Conservation (phyloP, 2,329 filamentous ascomycete species). For the Aureobasidium sp. region DNA sequence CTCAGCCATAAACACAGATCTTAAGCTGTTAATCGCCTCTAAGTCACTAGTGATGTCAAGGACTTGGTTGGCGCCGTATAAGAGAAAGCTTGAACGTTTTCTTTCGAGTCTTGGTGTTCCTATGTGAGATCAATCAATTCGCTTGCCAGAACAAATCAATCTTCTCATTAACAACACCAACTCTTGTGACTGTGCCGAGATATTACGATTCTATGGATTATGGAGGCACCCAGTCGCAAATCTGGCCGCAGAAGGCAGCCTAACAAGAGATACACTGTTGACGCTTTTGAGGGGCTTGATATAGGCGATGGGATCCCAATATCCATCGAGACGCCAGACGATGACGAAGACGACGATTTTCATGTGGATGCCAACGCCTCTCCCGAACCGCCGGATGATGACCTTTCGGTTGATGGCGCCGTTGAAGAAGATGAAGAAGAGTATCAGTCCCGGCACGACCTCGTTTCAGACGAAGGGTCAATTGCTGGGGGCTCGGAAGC, state of each 20-base stretch:
- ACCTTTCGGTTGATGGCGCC: slow-evolving; percentile 2
- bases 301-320: slow-evolving; percentile 25
- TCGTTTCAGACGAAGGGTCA: slow-evolving; percentile 26
- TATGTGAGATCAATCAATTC: not conserved
- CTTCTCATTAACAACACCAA: not conserved
- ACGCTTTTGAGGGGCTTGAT: slow-evolving; percentile 31
- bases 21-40: not conserved
- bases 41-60: not conserved
- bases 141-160: not conserved
- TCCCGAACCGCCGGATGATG: slow-evolving; percentile 20
- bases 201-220: not conserved
- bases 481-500: not conserved
- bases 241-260: slow-evolving; percentile 16
- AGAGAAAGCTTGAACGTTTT: not conserved
- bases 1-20: not conserved
- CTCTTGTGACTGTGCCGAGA: no score
- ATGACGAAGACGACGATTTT: slow-evolving; percentile 29
- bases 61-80: not conserved
- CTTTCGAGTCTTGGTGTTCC: not conserved
- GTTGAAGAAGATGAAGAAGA: slow-evolving; percentile 27
- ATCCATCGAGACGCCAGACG: slow-evolving; percentile 25
- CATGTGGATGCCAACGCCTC: slow-evolving; percentile 26
- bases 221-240: slow-evolving; percentile 12
- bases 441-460: slow-evolving; percentile 29
- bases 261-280: slow-evolving; percentile 28